Percentiles rank a stretch among this genome's conserved stretches.
phyloP scores from a whole-genome alignment of 2,329 filamentous ascomycete species.

The Alternaria brassicicola region DNA sequence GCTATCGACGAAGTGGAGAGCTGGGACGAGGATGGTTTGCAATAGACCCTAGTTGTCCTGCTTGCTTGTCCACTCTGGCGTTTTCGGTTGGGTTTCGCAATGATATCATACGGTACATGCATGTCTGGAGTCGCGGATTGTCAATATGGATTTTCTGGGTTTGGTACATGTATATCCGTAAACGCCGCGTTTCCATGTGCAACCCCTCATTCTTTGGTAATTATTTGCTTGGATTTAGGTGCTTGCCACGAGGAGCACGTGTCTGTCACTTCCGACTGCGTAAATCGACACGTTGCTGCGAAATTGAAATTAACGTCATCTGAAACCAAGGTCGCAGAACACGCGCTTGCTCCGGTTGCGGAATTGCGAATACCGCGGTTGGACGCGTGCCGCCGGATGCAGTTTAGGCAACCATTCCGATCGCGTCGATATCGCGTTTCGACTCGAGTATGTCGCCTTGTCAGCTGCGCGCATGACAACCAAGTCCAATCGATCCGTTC shows the following conservation, averaged over 20 bases:
- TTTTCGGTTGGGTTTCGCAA: neutral
- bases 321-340: neutral
- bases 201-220: neutral
- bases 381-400: neutral
- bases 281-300: neutral
- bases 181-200: conserved; percentile 5
- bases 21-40: conserved; percentile 65
- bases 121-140: conserved; percentile 4
- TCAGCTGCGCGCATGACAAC: neutral
- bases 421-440: neutral
- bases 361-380: neutral
- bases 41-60: neutral
- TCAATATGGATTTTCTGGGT: conserved; percentile 7
- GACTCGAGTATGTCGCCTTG: neutral
- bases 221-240: neutral
- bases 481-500: neutral
- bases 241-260: neutral
- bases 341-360: neutral
- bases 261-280: neutral
- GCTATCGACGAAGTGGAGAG: conserved; percentile 90
- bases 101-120: conserved; percentile 11
- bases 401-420: neutral
- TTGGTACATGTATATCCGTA: conserved; percentile 18
- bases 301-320: neutral
- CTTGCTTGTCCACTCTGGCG: neutral